Conservation (phyloP, 179 eudicot species). For the Carnegiea gigantea region DNA sequence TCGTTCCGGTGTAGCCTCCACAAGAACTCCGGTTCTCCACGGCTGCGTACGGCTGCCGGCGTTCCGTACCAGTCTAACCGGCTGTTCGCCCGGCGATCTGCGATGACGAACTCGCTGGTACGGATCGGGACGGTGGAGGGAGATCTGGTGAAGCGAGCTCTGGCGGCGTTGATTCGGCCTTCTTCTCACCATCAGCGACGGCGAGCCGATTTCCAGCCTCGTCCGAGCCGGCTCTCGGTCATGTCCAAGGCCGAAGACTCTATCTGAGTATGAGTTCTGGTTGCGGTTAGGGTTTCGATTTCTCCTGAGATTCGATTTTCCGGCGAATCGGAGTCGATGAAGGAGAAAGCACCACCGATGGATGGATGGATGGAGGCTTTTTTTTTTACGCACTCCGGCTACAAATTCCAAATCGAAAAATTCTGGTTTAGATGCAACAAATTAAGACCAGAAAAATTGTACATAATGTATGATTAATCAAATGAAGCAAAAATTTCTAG, state of each 20-base stretch:
- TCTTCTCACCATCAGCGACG: constrained; percentile 71
- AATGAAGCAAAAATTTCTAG: neutral
- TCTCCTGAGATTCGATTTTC: neutral
- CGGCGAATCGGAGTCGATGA: constrained; percentile 3
- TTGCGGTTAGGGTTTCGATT: neutral
- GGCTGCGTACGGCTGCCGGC: neutral
- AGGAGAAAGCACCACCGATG: neutral
- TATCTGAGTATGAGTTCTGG: neutral
- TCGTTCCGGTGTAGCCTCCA: constrained; percentile 78
- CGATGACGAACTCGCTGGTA: constrained; percentile 90
- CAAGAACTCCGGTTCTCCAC: constrained; percentile 30
- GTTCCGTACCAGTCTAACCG: constrained; percentile 56
- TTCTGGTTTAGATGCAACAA: neutral
- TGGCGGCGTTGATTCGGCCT: constrained; percentile 66
- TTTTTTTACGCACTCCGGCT: constrained; percentile 5
- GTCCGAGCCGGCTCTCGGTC: constrained; percentile 61
- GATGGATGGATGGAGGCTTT: neutral
- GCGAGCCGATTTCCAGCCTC: constrained; percentile 51
- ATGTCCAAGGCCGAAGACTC: constrained; percentile 48
- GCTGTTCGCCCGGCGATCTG: constrained; percentile 68
- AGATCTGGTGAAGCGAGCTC: constrained; percentile 68
- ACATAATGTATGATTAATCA: neutral
- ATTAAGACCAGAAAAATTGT: neutral
- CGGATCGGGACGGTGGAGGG: constrained; percentile 93
- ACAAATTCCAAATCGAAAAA: neutral